Conservation (phyloP, 768 basidiomycete genomes). For the Hemileccinum rubropunctum region DNA sequence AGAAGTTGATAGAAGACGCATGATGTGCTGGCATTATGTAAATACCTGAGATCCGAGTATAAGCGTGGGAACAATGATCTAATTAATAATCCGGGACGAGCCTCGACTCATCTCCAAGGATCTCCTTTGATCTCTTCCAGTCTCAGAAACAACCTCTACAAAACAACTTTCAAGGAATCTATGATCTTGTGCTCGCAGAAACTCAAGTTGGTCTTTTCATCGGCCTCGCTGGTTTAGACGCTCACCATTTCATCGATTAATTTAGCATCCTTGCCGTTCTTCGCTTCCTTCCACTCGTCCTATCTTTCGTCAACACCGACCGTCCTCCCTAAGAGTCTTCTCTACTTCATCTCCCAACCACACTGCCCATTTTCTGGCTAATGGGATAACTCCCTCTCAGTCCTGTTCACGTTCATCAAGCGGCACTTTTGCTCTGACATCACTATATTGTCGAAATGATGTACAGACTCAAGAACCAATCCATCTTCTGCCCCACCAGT, state of each 20-base stretch:
- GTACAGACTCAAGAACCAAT: constrained; percentile 65
- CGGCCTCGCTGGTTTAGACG: background rate
- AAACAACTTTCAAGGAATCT: constrained; percentile 38
- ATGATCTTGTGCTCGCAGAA: constrained; percentile 48
- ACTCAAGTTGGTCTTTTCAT: constrained; percentile 22
- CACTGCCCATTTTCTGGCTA: constrained; percentile 11
- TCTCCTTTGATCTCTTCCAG: constrained; percentile 11
- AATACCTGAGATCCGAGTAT: background rate
- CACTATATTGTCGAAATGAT: constrained; percentile 41
- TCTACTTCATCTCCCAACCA: constrained; percentile 14
- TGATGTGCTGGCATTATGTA: background rate
- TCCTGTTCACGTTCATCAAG: constrained; percentile 28
- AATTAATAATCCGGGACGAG: background rate
- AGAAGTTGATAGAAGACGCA: constrained; percentile 36
- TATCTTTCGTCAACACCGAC: constrained; percentile 64
- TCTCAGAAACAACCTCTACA: background rate
- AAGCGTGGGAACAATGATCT: background rate
- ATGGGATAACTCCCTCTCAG: constrained; percentile 43
- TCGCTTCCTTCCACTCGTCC: constrained; percentile 55
- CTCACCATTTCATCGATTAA: constrained; percentile 2
- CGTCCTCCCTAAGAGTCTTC: constrained; percentile 65
- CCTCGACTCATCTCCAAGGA: constrained; percentile 12
- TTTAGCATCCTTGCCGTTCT: constrained; percentile 45
- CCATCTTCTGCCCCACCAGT: constrained; percentile 62
- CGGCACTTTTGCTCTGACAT: background rate